A percentile compares a stretch with the other conserved stretches of the same genome.
These are phyloP conservation scores for Umbelopsis isabellina DNA, from an alignment of 192 early-diverging fungal species.

Conservation along the genomic window DNA sequence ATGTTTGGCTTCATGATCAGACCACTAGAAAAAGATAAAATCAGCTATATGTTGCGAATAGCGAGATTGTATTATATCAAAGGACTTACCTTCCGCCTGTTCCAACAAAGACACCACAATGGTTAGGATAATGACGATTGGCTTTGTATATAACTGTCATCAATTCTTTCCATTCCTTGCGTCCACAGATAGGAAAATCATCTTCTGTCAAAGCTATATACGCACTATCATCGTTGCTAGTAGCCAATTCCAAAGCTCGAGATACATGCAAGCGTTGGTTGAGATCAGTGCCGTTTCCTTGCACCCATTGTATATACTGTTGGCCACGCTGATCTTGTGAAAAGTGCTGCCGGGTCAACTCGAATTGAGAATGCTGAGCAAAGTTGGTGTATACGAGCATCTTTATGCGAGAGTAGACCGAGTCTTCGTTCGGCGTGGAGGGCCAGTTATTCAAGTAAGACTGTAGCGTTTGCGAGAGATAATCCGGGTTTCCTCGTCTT, in stretches of 20 bases:
- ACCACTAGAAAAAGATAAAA: conserved; percentile 26
- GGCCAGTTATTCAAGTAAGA: conserved; percentile 54
- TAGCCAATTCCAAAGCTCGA: conserved; percentile 43
- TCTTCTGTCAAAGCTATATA: conserved; percentile 56
- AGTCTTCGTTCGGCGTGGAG: conserved; percentile 32
- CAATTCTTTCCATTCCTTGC: conserved; percentile 50
- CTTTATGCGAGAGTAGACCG: conserved; percentile 51
- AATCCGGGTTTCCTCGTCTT: conserved; percentile 45
- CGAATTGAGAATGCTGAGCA: conserved; percentile 48
- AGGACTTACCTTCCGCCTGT: conserved; percentile 54
- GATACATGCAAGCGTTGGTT: conserved; percentile 56
- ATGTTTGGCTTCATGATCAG: conserved; percentile 40
- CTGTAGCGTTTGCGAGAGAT: conserved; percentile 46
- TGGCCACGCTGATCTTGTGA: conserved; percentile 42
- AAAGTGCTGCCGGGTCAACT: conserved; percentile 40
- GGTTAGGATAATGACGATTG: conserved; percentile 42
- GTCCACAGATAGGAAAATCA: conserved; percentile 57
- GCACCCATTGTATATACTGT: conserved; percentile 51
- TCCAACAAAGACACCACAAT: conserved; percentile 60
- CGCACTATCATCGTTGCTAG: conserved; percentile 36
- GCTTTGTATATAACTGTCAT: conserved; percentile 53
- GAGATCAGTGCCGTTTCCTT: conserved; percentile 48
- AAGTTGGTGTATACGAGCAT: conserved; percentile 59
- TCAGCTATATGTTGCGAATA: background rate
- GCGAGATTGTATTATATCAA: background rate